Evolutionary conservation across 805 yeast genomes (phyloP).

Genomic region (Lachancea kluyveri): DNA sequence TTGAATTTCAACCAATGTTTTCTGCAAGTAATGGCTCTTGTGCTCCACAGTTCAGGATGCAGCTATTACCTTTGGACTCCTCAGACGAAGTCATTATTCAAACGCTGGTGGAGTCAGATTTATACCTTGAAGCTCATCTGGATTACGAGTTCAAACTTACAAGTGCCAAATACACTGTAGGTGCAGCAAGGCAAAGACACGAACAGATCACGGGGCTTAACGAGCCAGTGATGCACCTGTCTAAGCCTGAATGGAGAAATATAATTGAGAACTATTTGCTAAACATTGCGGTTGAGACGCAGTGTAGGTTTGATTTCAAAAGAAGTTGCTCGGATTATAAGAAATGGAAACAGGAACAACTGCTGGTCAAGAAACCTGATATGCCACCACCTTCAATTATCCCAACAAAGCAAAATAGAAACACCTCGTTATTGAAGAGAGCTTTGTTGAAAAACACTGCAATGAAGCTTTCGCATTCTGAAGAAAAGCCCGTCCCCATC

Average conservation of each 20-base stretch:
- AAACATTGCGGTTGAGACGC: slow-evolving; percentile 63
- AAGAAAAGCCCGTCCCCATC: slow-evolving; percentile 3
- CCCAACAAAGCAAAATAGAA: slow-evolving; percentile 13
- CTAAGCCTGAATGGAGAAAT: slow-evolving; percentile 64
- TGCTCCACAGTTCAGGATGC: slow-evolving; percentile 40
- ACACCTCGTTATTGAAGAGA: slow-evolving; percentile 23
- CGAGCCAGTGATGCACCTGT: slow-evolving; percentile 31
- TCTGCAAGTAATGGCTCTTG: slow-evolving; percentile 10
- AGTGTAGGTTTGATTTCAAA: slow-evolving; percentile 62
- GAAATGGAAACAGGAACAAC: slow-evolving; percentile 33
- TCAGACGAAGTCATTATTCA: slow-evolving; percentile 43
- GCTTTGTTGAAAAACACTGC: slow-evolving; percentile 27
- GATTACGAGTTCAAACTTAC: slow-evolving; percentile 47
- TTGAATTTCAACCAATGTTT: slow-evolving; percentile 15
- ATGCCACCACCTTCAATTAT: slow-evolving; percentile 32
- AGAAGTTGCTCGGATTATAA: slow-evolving; percentile 42
- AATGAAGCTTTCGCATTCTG: slow-evolving; percentile 2
- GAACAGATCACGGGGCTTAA: slow-evolving; percentile 23
- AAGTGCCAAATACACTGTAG: slow-evolving; percentile 58
- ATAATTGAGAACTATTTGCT: slow-evolving; percentile 63
- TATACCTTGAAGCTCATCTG: slow-evolving; percentile 59
- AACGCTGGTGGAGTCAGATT: slow-evolving; percentile 49
- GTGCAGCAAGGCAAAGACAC: slow-evolving; percentile 49
- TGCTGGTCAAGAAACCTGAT: slow-evolving; percentile 23
- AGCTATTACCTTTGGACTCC: slow-evolving; percentile 46